Evolutionary conservation across 371 early-diverging fungal species (phyloP).

Genomic region (Mycotypha africana): DNA sequence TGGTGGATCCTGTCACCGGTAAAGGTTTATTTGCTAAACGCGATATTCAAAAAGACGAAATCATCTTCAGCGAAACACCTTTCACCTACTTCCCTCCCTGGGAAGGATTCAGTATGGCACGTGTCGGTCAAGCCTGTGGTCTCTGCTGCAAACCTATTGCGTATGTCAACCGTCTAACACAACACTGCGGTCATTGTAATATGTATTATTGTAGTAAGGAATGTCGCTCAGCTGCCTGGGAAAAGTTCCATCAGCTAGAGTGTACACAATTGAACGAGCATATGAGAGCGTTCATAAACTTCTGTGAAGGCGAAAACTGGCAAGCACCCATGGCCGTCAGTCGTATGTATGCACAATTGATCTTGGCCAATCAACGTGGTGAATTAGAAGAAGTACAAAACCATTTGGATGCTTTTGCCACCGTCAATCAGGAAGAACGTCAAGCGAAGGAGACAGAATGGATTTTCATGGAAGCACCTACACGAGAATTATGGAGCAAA

Average conservation of each 20-base stretch:
- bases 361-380: slow-evolving; percentile 52
- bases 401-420: slow-evolving; percentile 60
- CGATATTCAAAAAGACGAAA: slow-evolving; percentile 49
- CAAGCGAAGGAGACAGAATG: slow-evolving; percentile 63
- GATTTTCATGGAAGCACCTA: slow-evolving; percentile 58
- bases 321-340: slow-evolving; percentile 54
- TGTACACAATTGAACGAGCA: slow-evolving; percentile 47
- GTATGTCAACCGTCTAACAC: slow-evolving; percentile 26
- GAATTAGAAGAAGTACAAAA: slow-evolving; percentile 44
- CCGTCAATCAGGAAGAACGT: slow-evolving; percentile 58
- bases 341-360: slow-evolving; percentile 52
- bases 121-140: slow-evolving; percentile 53
- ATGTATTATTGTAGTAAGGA: slow-evolving; percentile 50
- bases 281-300: slow-evolving; percentile 37
- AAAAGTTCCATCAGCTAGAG: slow-evolving; percentile 53
- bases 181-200: slow-evolving; percentile 48
- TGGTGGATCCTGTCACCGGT: slow-evolving; percentile 57
- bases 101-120: slow-evolving; percentile 47
- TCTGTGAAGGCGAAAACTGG: slow-evolving; percentile 51
- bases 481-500: slow-evolving; percentile 49
- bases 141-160: slow-evolving; percentile 50
- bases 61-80: slow-evolving; percentile 55
- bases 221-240: slow-evolving; percentile 49
- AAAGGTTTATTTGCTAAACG: slow-evolving; percentile 61
- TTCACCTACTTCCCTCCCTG: slow-evolving; percentile 62